Base-by-base conservation (phyloP, 768 basidiomycete genomes). In the Phaeotremella skinneri region DNA sequence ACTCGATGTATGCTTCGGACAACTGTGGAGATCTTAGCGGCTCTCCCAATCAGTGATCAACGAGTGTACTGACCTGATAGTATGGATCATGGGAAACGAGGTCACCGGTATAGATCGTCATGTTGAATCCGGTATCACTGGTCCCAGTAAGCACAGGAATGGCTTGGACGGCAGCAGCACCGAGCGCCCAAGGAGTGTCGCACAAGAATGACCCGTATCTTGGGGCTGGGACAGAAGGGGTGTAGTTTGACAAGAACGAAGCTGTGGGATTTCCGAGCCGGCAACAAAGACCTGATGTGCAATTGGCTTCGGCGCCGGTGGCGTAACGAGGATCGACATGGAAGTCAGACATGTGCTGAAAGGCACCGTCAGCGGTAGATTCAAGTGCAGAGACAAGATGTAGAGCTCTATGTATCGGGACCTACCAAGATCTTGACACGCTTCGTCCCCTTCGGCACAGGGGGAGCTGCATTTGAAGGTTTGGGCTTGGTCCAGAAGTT, bases 401-500 rank as follows among this genome's bases (percentile, higher is more conserved):
- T n/a, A n/a, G n/a, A n/a, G n/a, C n/a, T n/a, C n/a, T n/a, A n/a
- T n/a, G n/a, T n/a, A n/a, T n/a, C 29, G 25, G 9, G 1, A 50
- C 60, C 34, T 26, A 62, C 60, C 41, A 90, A 75, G 0, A 89
- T 84, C 70, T 87, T 88, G 42, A 88, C 77, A 34, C 83, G 80
- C 66, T 87, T 75, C 13, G 81, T 70, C 80, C 79, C 86, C 0
- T 80, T 80, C 7, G 79, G 60, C 31, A 54, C 45, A n/a, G 86
- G 86, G 13, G 85, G 80, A 3, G 85, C 84, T 27, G 81, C 81
- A 0, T 68, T 59, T 9, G 52, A 30, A 32, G 88, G 88, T 70
- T 89, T 90, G 2, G 87, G 86, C 73, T 87, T 89, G 27, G 82
- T 79, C 75, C 89, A 90, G 85, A 87, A 89, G 13, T 78, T 78